phyloP scores from a whole-genome alignment of 2,329 filamentous ascomycete species.

The Ramichloridium luteum region DNA sequence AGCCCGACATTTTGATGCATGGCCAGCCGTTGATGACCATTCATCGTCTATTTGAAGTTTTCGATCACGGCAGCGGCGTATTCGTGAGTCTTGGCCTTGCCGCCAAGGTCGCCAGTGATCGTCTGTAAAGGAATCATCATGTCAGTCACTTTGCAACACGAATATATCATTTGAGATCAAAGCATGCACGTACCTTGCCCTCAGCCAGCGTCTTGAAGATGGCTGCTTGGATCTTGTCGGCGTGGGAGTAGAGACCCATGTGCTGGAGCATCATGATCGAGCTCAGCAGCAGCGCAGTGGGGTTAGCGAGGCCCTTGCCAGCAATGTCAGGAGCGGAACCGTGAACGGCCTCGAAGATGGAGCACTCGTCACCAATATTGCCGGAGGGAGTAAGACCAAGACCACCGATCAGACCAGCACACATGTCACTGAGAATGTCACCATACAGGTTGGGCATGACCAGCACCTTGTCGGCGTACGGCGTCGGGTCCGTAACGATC shows the following conservation, averaged over 20 bases:
- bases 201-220: slow-evolving; percentile 92
- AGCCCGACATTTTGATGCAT: too few relatives aligned
- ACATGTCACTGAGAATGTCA: slow-evolving; percentile 99
- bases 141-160: not conserved
- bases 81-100: slow-evolving; percentile 90
- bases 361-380: slow-evolving; percentile 98
- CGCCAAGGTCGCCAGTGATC: slow-evolving; percentile 90
- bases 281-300: slow-evolving; percentile 84
- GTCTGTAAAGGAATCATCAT: slow-evolving; percentile 31
- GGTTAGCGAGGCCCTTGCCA: slow-evolving; percentile 92
- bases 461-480: slow-evolving; percentile 98
- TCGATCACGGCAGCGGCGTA: slow-evolving; percentile 86
- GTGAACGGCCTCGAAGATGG: slow-evolving; percentile 98
- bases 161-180: not conserved
- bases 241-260: slow-evolving; percentile 82
- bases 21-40: too few relatives aligned
- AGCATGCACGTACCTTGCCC: slow-evolving; percentile 56
- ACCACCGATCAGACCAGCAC: slow-evolving; percentile 94
- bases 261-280: slow-evolving; percentile 99
- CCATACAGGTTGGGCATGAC: slow-evolving; percentile 98
- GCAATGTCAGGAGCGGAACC: slow-evolving; percentile 94
- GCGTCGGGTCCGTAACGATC: slow-evolving; percentile 87
- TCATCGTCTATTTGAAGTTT: slow-evolving; percentile 29
- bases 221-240: slow-evolving; percentile 78
- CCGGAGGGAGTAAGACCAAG: slow-evolving; percentile 93